Conservation (phyloP, 2,329 filamentous ascomycete species). For the Colletotrichum chlorophyti region DNA sequence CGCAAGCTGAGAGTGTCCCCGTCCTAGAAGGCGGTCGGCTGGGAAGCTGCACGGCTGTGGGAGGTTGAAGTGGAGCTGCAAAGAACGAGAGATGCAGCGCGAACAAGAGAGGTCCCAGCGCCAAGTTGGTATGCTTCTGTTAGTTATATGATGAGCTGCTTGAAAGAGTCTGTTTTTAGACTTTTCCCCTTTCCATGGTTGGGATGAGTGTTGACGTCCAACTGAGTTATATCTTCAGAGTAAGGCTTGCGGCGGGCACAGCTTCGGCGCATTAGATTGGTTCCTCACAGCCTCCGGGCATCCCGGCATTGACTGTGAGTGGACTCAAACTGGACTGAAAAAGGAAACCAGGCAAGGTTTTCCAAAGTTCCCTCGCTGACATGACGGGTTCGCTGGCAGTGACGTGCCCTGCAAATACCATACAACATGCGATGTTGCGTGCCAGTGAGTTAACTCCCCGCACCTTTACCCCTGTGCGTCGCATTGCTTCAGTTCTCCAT, state of each 20-base stretch:
- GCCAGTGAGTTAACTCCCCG: slow-evolving; percentile 11
- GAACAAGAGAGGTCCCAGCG: slow-evolving; percentile 24
- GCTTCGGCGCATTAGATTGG: slow-evolving; percentile 18
- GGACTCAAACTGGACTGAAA: not conserved
- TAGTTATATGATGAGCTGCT: slow-evolving; percentile 15
- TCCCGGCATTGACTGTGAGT: slow-evolving; percentile 24
- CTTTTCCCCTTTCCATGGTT: slow-evolving; percentile 9
- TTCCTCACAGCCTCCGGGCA: slow-evolving; percentile 7
- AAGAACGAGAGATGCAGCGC: slow-evolving; percentile 1
- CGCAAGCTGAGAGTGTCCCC: not conserved
- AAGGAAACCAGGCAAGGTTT: slow-evolving; percentile 9
- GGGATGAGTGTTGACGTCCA: slow-evolving; percentile 22
- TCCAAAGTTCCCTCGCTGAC: slow-evolving; percentile 4
- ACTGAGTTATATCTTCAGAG: slow-evolving; percentile 3
- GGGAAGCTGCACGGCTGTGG: not conserved
- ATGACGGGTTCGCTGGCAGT: not conserved
- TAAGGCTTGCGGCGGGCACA: not conserved
- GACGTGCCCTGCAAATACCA: slow-evolving; percentile 15
- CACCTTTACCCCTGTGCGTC: not conserved
- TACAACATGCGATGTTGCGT: slow-evolving; percentile 19
- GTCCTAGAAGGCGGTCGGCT: not conserved
- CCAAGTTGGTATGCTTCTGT: slow-evolving; percentile 2
- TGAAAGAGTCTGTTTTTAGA: slow-evolving; percentile 3
- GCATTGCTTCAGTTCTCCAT: slow-evolving; percentile 15
- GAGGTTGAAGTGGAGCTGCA: not conserved